phyloP scores from a whole-genome alignment of 176 grass and related monocot species.

The Triticum monococcum region DNA sequence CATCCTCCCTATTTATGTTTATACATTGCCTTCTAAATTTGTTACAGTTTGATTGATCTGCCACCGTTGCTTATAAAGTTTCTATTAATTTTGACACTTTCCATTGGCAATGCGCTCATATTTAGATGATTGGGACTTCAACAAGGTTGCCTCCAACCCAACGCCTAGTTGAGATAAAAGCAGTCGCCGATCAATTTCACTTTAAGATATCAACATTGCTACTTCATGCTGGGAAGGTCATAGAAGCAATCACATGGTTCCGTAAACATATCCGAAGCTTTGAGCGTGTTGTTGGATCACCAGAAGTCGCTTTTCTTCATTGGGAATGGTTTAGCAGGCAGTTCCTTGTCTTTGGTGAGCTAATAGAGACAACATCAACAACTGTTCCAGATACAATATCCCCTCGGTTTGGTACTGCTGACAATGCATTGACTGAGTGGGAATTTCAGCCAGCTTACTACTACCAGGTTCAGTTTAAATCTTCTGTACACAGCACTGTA shows the following conservation, averaged over 20 bases:
- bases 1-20: constrained; percentile 1
- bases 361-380: constrained; percentile 79
- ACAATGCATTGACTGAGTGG: constrained; percentile 88
- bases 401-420: constrained; percentile 73
- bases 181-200: constrained; percentile 82
- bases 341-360: constrained; percentile 93
- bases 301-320: constrained; percentile 86
- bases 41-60: constrained; percentile 4
- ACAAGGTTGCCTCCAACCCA: constrained; percentile 94
- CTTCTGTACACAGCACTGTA: constrained; percentile 21
- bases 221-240: constrained; percentile 82
- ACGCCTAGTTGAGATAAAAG: constrained; percentile 88
- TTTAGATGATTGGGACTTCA: constrained; percentile 83
- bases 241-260: constrained; percentile 92
- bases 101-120: constrained; percentile 35
- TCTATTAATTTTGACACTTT: constrained; percentile 30
- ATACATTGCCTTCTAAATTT: not conserved
- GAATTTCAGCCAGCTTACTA: constrained; percentile 98
- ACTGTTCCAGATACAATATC: constrained; percentile 61
- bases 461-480: constrained; percentile 69
- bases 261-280: constrained; percentile 77
- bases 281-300: constrained; percentile 57
- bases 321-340: constrained; percentile 98
- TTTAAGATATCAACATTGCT: constrained; percentile 98
- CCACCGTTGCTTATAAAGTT: constrained; percentile 14